Base-by-base conservation (phyloP, 108 stramenopile species). In the Halocafeteria seosinensis region DNA sequence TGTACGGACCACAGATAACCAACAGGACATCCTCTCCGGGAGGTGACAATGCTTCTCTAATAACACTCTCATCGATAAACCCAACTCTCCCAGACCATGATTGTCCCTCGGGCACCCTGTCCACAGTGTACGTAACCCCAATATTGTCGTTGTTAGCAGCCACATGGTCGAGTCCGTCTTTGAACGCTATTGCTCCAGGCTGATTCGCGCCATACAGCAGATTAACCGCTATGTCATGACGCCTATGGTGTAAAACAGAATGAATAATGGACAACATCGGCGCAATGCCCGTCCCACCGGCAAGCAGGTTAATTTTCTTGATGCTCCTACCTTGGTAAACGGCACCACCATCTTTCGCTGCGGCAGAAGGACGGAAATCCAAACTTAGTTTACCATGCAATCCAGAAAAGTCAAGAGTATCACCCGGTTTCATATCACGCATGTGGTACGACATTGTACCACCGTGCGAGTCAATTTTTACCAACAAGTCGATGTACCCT, bases 221-320 rank as follows among this genome's bases (percentile, higher is more conserved):
- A 52, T 71, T 76, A 47, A 73, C 57, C 34, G 68, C 73, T 34
- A 71, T 58, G n/a, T 25, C 50, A 25, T 71, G 59, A n/a, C 17
- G 37, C 4, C 31, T 25, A 30, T 51, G 50, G 58, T 80, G 63
- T 21, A 63, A 38, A 36, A 73, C 73, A 5, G 70, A 72, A 27
- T 76, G 75, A 32, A 80, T 71, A 50, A 80, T 80, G 36, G 75
- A 74, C 33, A 80, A 64, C 78, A 79, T 79, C 29, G 75, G 78
- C 38, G 69, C 73, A 2, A 78, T 72, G n/a, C 77, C 77, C 1
- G 78, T 78, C 8, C 78, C 78, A n/a, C 75, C 79, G 0, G 79
- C 74, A 25, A 80, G 42, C 13, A 80, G 62, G 24, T 70, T 73
- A 17, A 80, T 67, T 9, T 68, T 67, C 37, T 68, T 68, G 3